Percentiles rank a stretch among this genome's conserved stretches.
Evolutionary conservation across 2,329 filamentous ascomycete species (phyloP).

Genomic region (Fusarium marasasianum): DNA sequence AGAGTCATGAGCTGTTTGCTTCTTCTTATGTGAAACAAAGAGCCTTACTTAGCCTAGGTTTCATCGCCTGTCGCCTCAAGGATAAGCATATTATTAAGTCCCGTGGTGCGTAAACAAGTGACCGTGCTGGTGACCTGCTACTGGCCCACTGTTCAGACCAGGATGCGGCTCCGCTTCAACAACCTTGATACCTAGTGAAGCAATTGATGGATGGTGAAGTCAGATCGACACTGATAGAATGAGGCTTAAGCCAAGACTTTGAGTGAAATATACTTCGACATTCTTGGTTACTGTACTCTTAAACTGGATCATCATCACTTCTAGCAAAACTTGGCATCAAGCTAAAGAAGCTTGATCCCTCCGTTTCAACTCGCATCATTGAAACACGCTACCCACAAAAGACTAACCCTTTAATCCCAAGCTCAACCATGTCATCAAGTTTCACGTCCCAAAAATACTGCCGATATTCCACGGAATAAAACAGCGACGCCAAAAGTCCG

Average conservation of each 20-base stretch:
- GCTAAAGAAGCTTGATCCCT: background rate
- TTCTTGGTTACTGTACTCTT: rapidly evolving
- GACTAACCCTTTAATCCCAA: conserved; percentile 14
- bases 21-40: background rate
- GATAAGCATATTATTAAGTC: background rate
- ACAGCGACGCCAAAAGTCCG: background rate
- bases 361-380: background rate
- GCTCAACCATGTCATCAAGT: background rate
- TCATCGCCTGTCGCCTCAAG: background rate
- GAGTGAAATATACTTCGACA: rapidly evolving
- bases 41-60: background rate
- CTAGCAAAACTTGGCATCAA: background rate
- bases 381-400: conserved; percentile 19
- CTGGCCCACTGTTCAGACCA: background rate
- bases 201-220: rapidly evolving
- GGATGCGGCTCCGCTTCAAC: background rate
- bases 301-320: background rate
- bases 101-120: background rate
- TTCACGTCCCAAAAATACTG: background rate
- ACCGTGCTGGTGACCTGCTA: background rate
- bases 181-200: background rate
- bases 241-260: background rate
- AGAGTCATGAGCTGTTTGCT: background rate
- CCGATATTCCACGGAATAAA: conserved; percentile 15
- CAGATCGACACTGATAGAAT: rapidly evolving